Percentiles rank a stretch among this genome's conserved stretches.
These are phyloP conservation scores for Neurospora terricola DNA, from an alignment of 495 filamentous ascomycete genomes.

Conservation along the genomic window DNA sequence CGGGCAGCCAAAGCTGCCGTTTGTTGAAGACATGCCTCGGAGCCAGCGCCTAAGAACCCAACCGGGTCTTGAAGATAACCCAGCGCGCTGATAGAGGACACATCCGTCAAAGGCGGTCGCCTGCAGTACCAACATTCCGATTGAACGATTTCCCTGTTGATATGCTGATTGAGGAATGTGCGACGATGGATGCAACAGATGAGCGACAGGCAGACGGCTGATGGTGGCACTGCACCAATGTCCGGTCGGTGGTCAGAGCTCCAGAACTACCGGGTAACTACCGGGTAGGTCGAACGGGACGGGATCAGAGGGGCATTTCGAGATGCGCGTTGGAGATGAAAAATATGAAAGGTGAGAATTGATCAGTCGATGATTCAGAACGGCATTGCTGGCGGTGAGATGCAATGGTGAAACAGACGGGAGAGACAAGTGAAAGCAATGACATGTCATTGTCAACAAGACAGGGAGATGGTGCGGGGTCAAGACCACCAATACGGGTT, in stretches of 20 bases:
- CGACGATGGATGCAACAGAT: background rate
- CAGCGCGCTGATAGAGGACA: background rate
- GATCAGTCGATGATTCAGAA: background rate
- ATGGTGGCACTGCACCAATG: background rate
- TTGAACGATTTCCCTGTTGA: background rate
- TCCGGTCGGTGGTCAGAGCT: background rate
- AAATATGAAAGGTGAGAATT: background rate
- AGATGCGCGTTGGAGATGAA: background rate
- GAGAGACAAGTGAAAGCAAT: background rate
- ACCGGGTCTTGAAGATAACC: background rate
- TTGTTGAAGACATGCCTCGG: background rate
- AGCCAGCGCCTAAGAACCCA: background rate
- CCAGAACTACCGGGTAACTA: background rate
- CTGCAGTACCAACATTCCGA: background rate
- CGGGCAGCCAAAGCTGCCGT: constrained; percentile 1
- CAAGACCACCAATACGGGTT: background rate
- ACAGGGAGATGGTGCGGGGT: background rate
- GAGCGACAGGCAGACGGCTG: background rate
- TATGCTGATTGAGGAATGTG: background rate
- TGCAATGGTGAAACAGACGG: background rate
- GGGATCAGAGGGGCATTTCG: background rate
- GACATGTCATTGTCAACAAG: background rate
- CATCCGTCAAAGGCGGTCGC: background rate
- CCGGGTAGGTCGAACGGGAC: background rate
- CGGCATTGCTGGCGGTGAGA: background rate